A percentile compares a stretch with the other conserved stretches of the same genome.
These are phyloP conservation scores for Epichloe gansuensis DNA, from an alignment of 2,329 filamentous ascomycete genomes.

Conservation along the genomic window DNA sequence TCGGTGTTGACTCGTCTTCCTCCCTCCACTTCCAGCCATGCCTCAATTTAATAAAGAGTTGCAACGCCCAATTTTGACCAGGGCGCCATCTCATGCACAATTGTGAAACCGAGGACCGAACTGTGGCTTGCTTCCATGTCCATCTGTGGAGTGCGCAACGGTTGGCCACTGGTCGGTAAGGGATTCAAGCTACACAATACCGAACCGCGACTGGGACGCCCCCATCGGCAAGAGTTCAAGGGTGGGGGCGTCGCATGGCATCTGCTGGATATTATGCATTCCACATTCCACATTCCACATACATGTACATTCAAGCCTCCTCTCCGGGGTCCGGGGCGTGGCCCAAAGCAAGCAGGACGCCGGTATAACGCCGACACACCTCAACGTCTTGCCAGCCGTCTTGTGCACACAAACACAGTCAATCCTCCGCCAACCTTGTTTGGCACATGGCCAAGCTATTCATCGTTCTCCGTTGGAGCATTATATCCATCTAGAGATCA, in stretches of 20 bases:
- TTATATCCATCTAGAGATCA: background rate
- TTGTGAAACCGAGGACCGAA: background rate
- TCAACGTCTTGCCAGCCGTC: background rate
- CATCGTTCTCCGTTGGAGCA: background rate
- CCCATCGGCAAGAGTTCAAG: background rate
- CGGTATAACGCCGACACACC: slow-evolving; percentile 4
- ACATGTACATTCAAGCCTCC: background rate
- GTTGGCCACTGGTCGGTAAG: background rate
- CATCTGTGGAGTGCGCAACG: background rate
- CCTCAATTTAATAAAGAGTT: background rate
- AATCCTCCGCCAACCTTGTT: background rate
- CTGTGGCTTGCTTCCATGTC: background rate
- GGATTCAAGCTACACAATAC: background rate
- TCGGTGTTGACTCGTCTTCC: background rate
- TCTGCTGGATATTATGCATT: background rate
- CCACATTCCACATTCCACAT: background rate
- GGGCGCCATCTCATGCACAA: background rate
- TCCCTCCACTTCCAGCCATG: background rate
- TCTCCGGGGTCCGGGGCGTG: background rate
- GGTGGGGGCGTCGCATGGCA: slow-evolving; percentile 1
- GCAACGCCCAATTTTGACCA: background rate
- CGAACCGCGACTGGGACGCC: background rate
- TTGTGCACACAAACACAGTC: background rate
- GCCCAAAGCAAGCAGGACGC: background rate
- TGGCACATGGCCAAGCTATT: background rate